phyloP scores from a whole-genome alignment of 306 rosid genomes.

The Citrullus amarus region DNA sequence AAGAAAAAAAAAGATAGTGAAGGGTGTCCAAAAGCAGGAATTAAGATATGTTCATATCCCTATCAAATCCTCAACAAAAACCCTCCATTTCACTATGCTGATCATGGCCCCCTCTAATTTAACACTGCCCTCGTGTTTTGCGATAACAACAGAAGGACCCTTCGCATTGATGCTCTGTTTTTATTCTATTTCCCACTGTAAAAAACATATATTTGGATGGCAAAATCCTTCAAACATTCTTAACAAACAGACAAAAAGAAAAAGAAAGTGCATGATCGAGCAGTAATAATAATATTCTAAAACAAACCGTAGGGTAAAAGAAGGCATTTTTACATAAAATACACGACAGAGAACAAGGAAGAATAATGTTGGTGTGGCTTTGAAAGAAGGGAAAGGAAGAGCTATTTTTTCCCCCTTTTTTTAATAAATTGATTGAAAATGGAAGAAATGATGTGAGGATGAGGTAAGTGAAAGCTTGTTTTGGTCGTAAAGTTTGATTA shows the following conservation, averaged over 20 bases:
- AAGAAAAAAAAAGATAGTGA: constrained; percentile 9
- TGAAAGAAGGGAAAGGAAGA: constrained; percentile 19
- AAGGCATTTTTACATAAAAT: constrained; percentile 3
- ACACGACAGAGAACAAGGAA: background rate
- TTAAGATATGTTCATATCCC: constrained; percentile 22
- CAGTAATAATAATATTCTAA: background rate
- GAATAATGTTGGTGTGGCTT: constrained; percentile 26
- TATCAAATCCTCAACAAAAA: constrained; percentile 14
- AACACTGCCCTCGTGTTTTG: no score
- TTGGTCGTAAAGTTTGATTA: constrained; percentile 16
- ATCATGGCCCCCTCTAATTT: constrained; percentile 3
- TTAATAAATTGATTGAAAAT: constrained; percentile 12
- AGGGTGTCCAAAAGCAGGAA: constrained; percentile 4
- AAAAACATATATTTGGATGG: background rate
- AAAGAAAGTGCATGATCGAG: background rate
- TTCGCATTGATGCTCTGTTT: no score
- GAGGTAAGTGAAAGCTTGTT: constrained; percentile 25
- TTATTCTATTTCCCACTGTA: background rate
- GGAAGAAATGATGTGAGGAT: constrained; percentile 15
- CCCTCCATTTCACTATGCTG: background rate
- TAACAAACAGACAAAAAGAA: background rate
- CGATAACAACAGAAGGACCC: background rate
- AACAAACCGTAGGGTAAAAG: background rate
- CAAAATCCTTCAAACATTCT: background rate
- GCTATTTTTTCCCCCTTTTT: background rate